Evolutionary conservation across 202 grass and related monocot genomes (phyloP).

Genomic region (Setaria italica): DNA sequence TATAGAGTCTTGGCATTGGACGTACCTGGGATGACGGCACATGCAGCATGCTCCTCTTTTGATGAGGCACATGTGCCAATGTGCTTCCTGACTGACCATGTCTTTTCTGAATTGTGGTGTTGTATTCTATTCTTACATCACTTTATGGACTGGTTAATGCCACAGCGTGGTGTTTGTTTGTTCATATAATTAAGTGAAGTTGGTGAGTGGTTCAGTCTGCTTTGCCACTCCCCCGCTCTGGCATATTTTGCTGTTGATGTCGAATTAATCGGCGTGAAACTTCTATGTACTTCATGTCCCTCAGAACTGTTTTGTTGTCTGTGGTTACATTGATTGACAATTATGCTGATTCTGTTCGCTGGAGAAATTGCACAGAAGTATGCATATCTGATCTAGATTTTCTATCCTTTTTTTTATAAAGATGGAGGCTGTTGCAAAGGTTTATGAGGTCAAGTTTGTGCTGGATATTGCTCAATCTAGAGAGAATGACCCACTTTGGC

Average conservation of each 20-base stretch:
- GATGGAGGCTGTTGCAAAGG: constrained; percentile 66
- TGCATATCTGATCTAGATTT: constrained; percentile 4
- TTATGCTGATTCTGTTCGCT: background rate
- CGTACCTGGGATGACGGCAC: constrained; percentile 27
- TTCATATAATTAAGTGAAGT: background rate
- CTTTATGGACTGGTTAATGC: background rate
- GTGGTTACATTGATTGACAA: background rate
- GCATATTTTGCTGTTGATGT: background rate
- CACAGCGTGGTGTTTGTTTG: background rate
- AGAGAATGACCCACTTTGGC: constrained; percentile 61
- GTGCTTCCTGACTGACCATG: constrained; percentile 17
- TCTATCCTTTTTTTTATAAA: constrained; percentile 41
- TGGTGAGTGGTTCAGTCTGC: background rate
- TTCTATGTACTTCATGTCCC: background rate
- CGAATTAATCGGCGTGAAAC: background rate
- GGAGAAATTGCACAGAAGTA: background rate
- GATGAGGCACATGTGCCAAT: constrained; percentile 6
- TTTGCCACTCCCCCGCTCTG: background rate
- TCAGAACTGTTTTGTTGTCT: background rate
- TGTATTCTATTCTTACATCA: background rate
- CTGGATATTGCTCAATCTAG: constrained; percentile 66
- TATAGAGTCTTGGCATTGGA: background rate
- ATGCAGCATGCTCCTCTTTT: background rate
- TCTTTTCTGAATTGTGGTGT: background rate
- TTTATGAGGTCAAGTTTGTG: constrained; percentile 73